Evolutionary conservation across 768 basidiomycete genomes (phyloP).

Genomic region (Paxillus rubicundulus): DNA sequence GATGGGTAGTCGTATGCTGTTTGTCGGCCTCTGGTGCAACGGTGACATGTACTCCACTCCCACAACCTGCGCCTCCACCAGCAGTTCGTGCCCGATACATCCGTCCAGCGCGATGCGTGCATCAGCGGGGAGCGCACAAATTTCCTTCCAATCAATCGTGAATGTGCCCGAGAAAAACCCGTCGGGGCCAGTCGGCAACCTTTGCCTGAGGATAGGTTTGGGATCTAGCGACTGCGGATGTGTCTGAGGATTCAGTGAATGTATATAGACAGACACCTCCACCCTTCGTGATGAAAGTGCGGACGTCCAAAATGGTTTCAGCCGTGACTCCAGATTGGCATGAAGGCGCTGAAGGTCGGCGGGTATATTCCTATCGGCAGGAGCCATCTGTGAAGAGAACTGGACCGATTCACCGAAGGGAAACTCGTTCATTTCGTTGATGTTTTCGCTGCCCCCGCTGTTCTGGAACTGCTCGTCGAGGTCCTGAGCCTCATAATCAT

Average conservation of each 20-base stretch:
- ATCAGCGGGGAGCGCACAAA: conserved; percentile 59
- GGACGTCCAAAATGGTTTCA: conserved; percentile 81
- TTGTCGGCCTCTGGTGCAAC: conserved; percentile 34
- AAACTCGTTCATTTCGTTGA: conserved; percentile 6
- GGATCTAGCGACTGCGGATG: conserved; percentile 30
- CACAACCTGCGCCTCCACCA: conserved; percentile 50
- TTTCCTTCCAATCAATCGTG: conserved; percentile 62
- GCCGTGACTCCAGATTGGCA: conserved; percentile 70
- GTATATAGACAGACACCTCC: conserved; percentile 58
- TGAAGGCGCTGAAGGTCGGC: conserved; percentile 55
- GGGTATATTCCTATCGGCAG: conserved; percentile 18
- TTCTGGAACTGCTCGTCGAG: conserved; percentile 53
- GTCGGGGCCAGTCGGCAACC: conserved; percentile 59
- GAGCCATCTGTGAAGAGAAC: conserved; percentile 16
- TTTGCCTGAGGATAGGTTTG: conserved; percentile 47
- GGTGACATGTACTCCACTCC: conserved; percentile 39
- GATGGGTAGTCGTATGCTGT: conserved; percentile 43
- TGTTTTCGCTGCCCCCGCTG: conserved; percentile 17
- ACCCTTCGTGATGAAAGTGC: conserved; percentile 63
- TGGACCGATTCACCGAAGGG: conserved; percentile 3
- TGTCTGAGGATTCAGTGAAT: conserved; percentile 16
- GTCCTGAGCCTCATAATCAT: conserved; percentile 53
- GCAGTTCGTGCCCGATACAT: conserved; percentile 43
- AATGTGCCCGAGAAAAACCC: conserved; percentile 73
- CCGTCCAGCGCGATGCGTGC: conserved; percentile 59